Evolutionary conservation across 306 rosid species (phyloP).

Genomic region (Cicer chorassanicum): DNA sequence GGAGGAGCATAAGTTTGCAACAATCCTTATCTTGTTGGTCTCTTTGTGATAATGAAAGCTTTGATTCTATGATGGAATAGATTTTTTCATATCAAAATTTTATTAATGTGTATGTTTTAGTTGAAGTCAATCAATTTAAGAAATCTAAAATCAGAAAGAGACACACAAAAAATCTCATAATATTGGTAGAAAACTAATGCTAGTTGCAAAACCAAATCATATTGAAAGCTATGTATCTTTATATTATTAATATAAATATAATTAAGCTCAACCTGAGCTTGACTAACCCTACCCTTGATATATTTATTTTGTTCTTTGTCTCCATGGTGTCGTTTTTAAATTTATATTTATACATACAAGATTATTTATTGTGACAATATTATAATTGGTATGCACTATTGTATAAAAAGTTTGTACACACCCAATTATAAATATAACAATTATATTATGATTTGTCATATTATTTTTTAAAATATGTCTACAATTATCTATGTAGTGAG

Average conservation of each 20-base stretch:
- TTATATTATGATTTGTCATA: no score
- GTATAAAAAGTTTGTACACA: no score
- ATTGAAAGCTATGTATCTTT: not conserved
- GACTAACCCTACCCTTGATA: not conserved
- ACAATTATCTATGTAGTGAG: no score
- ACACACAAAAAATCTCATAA: not conserved
- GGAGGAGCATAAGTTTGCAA: not conserved
- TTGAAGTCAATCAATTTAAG: slow-evolving; percentile 6
- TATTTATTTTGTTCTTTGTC: not conserved
- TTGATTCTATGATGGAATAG: not conserved
- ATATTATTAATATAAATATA: not conserved
- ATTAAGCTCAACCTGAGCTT: not conserved
- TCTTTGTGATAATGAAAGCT: slow-evolving; percentile 17
- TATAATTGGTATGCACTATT: no score
- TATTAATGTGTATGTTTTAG: not conserved
- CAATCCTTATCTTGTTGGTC: slow-evolving; percentile 7
- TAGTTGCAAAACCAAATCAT: not conserved
- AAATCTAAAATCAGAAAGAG: not conserved
- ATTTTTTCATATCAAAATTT: not conserved
- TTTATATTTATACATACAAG: not conserved
- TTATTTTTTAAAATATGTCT: no score
- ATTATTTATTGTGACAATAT: not conserved
- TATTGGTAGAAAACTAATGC: not conserved
- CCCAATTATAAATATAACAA: no score
- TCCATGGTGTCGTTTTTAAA: not conserved